Evolutionary conservation across 2,329 filamentous ascomycete species (phyloP).

Genomic region (Penicillium sp.): DNA sequence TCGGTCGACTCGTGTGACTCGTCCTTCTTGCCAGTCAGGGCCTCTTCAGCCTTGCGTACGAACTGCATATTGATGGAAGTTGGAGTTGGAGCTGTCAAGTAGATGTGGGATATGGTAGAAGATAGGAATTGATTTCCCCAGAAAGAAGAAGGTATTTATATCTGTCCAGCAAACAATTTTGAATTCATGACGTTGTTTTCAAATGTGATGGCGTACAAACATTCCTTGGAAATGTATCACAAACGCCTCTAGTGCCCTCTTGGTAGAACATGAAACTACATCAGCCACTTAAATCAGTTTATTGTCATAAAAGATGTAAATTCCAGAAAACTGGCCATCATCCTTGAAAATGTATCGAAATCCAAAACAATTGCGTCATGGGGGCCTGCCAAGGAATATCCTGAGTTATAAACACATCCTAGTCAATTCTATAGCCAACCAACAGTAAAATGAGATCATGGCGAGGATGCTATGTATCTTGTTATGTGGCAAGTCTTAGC

Average conservation of each 20-base stretch:
- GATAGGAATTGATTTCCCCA: neutral
- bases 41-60: slow-evolving; percentile 48
- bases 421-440: neutral
- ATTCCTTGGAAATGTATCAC: neutral
- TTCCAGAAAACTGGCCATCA: neutral
- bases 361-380: slow-evolving; percentile 1
- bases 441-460: neutral
- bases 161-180: neutral
- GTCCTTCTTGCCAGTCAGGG: slow-evolving; percentile 32
- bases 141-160: neutral
- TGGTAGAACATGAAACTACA: too few species aligned
- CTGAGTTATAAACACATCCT: neutral
- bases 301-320: neutral
- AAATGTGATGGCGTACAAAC: neutral
- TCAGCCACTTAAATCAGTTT: neutral
- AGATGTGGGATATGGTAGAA: neutral
- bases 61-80: slow-evolving; percentile 14
- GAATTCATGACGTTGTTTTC: neutral
- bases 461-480: neutral
- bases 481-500: neutral
- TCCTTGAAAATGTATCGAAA: neutral
- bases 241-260: neutral
- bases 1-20: slow-evolving; percentile 9
- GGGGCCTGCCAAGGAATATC: neutral
- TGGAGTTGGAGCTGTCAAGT: neutral